Conservation (phyloP, 179 eudicot genomes). For the Carnegiea gigantea region DNA sequence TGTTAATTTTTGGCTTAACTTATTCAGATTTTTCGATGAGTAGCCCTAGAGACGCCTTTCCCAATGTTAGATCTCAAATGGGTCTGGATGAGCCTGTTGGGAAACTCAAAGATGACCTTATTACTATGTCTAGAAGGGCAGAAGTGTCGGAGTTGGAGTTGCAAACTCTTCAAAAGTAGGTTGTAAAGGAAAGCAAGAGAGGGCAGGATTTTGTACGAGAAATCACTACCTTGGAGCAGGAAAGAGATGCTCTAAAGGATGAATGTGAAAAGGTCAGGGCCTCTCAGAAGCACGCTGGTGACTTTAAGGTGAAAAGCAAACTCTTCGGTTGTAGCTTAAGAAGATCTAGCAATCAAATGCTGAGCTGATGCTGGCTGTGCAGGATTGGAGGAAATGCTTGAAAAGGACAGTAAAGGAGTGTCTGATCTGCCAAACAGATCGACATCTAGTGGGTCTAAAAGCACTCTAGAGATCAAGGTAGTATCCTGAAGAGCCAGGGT, state of each 20-base stretch:
- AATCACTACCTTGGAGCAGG: conserved; percentile 57
- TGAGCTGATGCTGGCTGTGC: conserved; percentile 78
- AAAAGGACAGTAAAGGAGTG: conserved; percentile 48
- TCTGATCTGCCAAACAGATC: conserved; percentile 33
- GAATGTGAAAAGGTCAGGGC: conserved; percentile 65
- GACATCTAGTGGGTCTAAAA: conserved; percentile 23
- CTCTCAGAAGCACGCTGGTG: conserved; percentile 45
- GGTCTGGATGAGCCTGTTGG: conserved; percentile 50
- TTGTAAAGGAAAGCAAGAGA: conserved; percentile 84
- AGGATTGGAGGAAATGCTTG: conserved; percentile 84
- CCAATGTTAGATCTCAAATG: conserved; percentile 43
- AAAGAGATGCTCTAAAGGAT: conserved; percentile 62
- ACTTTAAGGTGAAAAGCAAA: conserved; percentile 47
- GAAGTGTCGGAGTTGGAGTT: conserved; percentile 79
- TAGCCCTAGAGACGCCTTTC: conserved; percentile 53
- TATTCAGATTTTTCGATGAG: conserved; percentile 49
- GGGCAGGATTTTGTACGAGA: conserved; percentile 80
- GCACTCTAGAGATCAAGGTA: conserved; percentile 36
- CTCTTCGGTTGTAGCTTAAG: conserved; percentile 76
- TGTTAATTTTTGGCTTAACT: too few species aligned
- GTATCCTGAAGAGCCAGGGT: conserved; percentile 34
- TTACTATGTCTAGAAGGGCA: conserved; percentile 66
- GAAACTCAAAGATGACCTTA: conserved; percentile 65
- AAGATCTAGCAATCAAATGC: conserved; percentile 91
- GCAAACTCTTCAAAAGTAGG: conserved; percentile 82